Evolutionary conservation across 164 flowering plant species (phyloP).

Genomic region (Santalum album): DNA sequence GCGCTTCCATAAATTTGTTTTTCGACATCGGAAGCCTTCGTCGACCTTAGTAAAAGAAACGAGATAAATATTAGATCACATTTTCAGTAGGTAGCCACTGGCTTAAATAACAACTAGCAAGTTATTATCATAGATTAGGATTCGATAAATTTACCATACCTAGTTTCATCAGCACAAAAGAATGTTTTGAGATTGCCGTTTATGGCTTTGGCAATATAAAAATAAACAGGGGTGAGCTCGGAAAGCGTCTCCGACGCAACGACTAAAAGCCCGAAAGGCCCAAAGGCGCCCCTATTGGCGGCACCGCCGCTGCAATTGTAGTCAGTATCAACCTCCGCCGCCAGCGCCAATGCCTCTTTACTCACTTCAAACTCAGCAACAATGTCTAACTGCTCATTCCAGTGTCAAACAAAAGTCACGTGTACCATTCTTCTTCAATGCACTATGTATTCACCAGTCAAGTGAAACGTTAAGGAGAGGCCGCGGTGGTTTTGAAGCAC

Average conservation of each 20-base stretch:
- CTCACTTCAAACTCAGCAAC: slow-evolving; percentile 40
- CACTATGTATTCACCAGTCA: too few relatives aligned
- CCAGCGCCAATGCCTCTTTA: slow-evolving; percentile 8
- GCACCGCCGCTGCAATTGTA: slow-evolving; percentile 36
- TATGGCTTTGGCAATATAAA: slow-evolving; percentile 25
- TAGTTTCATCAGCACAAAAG: slow-evolving; percentile 46
- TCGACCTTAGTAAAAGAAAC: slow-evolving; percentile 28
- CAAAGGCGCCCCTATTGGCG: slow-evolving; percentile 27
- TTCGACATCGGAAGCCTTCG: slow-evolving; percentile 29
- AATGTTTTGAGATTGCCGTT: slow-evolving; percentile 26
- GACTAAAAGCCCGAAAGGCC: slow-evolving; percentile 59
- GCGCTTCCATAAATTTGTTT: slow-evolving; percentile 29
- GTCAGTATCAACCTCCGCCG: slow-evolving; percentile 11
- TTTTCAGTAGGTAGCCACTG: too few relatives aligned
- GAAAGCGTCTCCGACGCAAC: slow-evolving; percentile 37
- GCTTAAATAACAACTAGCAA: too few relatives aligned
- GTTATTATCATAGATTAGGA: too few relatives aligned
- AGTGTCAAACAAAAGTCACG: too few relatives aligned
- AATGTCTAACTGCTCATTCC: slow-evolving; percentile 50
- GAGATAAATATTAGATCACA: too few relatives aligned
- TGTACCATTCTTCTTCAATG: too few relatives aligned
- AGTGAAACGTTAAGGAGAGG: too few relatives aligned
- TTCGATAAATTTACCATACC: too few relatives aligned
- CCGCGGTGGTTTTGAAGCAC: too few relatives aligned
- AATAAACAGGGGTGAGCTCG: slow-evolving; percentile 53